phyloP scores from a whole-genome alignment of 139 green algal genomes.

The Auxenochlorella protothecoides region DNA sequence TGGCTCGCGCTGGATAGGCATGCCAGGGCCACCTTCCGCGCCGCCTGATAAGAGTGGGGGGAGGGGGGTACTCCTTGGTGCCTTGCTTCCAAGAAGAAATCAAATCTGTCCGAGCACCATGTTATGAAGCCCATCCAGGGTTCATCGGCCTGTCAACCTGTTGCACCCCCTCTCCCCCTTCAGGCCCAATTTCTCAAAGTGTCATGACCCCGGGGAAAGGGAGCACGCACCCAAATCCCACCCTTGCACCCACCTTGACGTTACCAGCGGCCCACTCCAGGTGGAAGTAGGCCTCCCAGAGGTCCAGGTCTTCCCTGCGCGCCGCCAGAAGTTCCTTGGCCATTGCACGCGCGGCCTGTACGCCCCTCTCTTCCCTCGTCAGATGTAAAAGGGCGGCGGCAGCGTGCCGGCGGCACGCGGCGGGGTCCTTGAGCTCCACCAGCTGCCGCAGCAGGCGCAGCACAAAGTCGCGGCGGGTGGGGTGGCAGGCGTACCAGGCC shows the following conservation, averaged over 20 bases:
- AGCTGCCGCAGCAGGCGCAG: conserved; percentile 15
- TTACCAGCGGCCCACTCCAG: conserved; percentile 28
- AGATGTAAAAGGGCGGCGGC: background rate
- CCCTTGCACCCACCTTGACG: conserved; percentile 1
- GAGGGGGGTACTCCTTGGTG: too few species aligned
- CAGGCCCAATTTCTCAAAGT: too few species aligned
- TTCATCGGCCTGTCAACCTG: too few species aligned
- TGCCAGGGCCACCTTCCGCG: conserved; percentile 32
- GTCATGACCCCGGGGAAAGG: too few species aligned
- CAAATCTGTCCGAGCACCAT: too few species aligned
- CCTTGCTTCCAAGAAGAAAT: too few species aligned
- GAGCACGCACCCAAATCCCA: too few species aligned
- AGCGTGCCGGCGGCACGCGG: background rate
- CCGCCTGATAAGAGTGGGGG: conserved; percentile 12
- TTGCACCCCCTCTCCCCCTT: too few species aligned
- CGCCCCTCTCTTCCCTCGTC: background rate
- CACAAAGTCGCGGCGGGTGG: conserved; percentile 15
- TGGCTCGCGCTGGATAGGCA: conserved; percentile 8
- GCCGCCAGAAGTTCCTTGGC: conserved; percentile 35
- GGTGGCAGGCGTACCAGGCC: conserved; percentile 15
- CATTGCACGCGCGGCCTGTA: conserved; percentile 9
- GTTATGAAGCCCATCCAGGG: too few species aligned
- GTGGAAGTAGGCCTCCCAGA: conserved; percentile 34
- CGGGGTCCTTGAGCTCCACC: background rate
- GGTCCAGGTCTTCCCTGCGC: conserved; percentile 26